phyloP scores from a whole-genome alignment of 495 filamentous ascomycete species.

The Neurospora hispaniola region DNA sequence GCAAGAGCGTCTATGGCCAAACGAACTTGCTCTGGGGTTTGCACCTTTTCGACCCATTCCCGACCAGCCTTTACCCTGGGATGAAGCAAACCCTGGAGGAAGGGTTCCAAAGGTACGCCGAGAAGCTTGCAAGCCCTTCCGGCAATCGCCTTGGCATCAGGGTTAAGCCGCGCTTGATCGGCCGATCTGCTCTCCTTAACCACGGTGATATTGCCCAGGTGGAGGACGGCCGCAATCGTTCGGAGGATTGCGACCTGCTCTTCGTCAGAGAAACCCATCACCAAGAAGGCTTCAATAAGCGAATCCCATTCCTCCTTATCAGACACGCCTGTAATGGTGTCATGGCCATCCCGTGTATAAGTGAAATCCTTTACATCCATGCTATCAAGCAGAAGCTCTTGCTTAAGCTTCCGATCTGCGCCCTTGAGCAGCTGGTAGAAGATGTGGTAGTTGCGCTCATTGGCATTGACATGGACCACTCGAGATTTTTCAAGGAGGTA shows the following conservation, averaged over 20 bases:
- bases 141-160: conserved; percentile 59
- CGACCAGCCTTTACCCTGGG: conserved; percentile 89
- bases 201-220: conserved; percentile 85
- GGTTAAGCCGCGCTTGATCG: conserved; percentile 77
- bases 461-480: conserved; percentile 74
- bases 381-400: conserved; percentile 62
- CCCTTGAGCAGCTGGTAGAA: conserved; percentile 94
- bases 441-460: conserved; percentile 93
- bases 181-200: conserved; percentile 79
- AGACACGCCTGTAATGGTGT: conserved; percentile 81
- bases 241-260: conserved; percentile 77
- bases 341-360: conserved; percentile 85
- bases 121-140: conserved; percentile 73
- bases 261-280: conserved; percentile 87
- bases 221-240: conserved; percentile 82
- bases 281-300: conserved; percentile 81
- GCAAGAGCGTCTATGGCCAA: conserved; percentile 83
- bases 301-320: conserved; percentile 85
- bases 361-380: conserved; percentile 75
- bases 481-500: conserved; percentile 95
- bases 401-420: conserved; percentile 59
- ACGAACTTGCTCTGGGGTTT: conserved; percentile 92
- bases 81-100: conserved; percentile 80
- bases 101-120: conserved; percentile 72
- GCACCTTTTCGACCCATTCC: conserved; percentile 97